These are phyloP conservation scores for Dendrobium huoshanense DNA, from an alignment of 106 monocot genomes.

Conservation along the genomic window DNA sequence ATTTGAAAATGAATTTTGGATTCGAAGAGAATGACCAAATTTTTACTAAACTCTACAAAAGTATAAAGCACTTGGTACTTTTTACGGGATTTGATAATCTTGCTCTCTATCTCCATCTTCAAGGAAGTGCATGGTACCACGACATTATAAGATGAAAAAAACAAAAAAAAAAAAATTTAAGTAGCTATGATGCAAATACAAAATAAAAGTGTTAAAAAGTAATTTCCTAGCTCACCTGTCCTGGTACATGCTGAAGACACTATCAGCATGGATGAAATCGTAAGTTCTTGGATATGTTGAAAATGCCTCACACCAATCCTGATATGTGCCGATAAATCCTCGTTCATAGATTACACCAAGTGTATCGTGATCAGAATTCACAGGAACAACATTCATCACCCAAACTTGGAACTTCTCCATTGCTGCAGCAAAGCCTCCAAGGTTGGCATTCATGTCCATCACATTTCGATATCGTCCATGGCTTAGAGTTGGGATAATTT, in stretches of 20 bases:
- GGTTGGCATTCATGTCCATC: constrained; percentile 56
- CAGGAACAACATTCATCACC: constrained; percentile 56
- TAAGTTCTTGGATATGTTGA: constrained; percentile 57
- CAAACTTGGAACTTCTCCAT: constrained; percentile 32
- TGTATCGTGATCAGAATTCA: constrained; percentile 4
- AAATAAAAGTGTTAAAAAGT: neutral
- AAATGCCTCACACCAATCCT: constrained; percentile 57
- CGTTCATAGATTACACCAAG: constrained; percentile 48
- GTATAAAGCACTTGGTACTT: neutral
- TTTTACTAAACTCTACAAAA: neutral
- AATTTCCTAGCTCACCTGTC: constrained; percentile 22
- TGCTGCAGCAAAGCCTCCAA: constrained; percentile 49
- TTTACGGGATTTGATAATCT: too few species aligned
- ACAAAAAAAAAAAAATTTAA: too few species aligned
- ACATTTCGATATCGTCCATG: constrained; percentile 34
- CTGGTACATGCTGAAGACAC: constrained; percentile 40
- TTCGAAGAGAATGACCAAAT: neutral
- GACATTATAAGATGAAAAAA: too few species aligned
- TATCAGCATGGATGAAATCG: constrained; percentile 47
- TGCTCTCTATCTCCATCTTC: too few species aligned
- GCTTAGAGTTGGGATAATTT: constrained; percentile 23
- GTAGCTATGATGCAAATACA: too few species aligned
- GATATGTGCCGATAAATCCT: constrained; percentile 50
- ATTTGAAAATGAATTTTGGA: neutral
- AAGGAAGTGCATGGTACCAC: too few species aligned